Conservation (phyloP, 2,329 filamentous ascomycete genomes). For the Colletotrichum navitas region DNA sequence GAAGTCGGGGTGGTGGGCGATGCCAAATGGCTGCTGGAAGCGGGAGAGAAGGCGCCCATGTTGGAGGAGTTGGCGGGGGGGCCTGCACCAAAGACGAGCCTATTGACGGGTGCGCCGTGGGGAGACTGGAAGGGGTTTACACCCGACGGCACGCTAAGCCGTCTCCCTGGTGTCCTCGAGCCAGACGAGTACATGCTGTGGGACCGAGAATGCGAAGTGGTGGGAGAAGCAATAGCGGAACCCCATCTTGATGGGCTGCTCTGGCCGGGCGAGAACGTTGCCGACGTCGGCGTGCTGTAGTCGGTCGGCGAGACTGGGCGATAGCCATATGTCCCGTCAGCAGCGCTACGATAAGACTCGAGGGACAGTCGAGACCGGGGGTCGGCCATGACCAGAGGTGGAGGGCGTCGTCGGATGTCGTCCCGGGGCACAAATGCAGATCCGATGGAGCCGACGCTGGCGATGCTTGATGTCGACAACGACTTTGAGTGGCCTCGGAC, state of each 20-base stretch:
- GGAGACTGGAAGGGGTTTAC: conserved; percentile 80
- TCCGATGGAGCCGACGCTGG: conserved; percentile 74
- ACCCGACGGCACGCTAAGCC: conserved; percentile 85
- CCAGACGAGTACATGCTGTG: conserved; percentile 78
- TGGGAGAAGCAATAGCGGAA: conserved; percentile 78
- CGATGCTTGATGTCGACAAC: conserved; percentile 88
- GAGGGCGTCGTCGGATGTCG: conserved; percentile 79
- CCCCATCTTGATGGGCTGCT: conserved; percentile 80
- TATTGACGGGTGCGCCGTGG: conserved; percentile 67
- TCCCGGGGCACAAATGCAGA: conserved; percentile 77
- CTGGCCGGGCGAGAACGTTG: conserved; percentile 81
- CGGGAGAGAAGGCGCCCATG: conserved; percentile 65
- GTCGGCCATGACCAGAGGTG: conserved; percentile 87
- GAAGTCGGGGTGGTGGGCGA: conserved; percentile 75
- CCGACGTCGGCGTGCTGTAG: conserved; percentile 85
- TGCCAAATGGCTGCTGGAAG: conserved; percentile 72
- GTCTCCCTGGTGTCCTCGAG: conserved; percentile 75
- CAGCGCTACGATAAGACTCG: conserved; percentile 76
- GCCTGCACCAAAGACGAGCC: conserved; percentile 67
- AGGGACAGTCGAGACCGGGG: conserved; percentile 74
- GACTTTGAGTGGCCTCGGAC: conserved; percentile 86
- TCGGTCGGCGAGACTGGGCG: conserved; percentile 77
- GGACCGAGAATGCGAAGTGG: conserved; percentile 75
- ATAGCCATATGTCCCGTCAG: conserved; percentile 75
- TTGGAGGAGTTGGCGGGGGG: conserved; percentile 68